Percentiles rank a stretch among this genome's conserved stretches.
Evolutionary conservation across 495 filamentous ascomycete species (phyloP).

Genomic region (Xylaria longipes): DNA sequence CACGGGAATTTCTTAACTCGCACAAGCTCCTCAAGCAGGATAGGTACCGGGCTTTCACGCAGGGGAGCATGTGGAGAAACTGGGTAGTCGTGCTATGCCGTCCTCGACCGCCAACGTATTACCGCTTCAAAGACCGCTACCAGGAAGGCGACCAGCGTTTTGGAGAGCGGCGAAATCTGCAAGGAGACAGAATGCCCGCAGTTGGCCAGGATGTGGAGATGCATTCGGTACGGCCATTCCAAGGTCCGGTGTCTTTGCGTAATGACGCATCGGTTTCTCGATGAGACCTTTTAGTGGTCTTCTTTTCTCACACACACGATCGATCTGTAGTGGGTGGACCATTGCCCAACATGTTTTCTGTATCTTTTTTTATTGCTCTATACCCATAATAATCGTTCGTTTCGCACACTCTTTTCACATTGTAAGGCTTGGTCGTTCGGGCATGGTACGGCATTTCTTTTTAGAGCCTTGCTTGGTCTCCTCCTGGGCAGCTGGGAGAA

Average conservation of each 20-base stretch:
- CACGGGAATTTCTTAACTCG: constrained; percentile 91
- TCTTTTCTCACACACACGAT: constrained; percentile 2
- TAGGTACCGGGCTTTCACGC: constrained; percentile 88
- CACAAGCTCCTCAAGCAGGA: constrained; percentile 93
- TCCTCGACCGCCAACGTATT: constrained; percentile 86
- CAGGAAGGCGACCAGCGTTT: constrained; percentile 86
- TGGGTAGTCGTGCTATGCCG: constrained; percentile 82
- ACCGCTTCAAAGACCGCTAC: constrained; percentile 82
- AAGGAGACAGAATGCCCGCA: constrained; percentile 19
- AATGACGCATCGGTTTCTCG: constrained; percentile 5
- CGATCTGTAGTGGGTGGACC: neutral
- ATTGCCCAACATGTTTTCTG: neutral
- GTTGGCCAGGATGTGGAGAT: constrained; percentile 49
- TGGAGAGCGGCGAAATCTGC: constrained; percentile 43
- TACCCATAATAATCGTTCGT: constrained; percentile 29
- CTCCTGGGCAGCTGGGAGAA: constrained; percentile 3
- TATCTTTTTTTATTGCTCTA: constrained; percentile 22
- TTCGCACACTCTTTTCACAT: constrained; percentile 8
- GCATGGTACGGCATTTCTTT: neutral
- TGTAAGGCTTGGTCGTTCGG: constrained; percentile 4
- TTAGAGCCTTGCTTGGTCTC: neutral
- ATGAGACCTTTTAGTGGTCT: neutral
- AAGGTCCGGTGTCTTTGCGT: constrained; percentile 37
- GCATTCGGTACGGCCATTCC: constrained; percentile 49
- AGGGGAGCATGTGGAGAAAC: constrained; percentile 77